These are phyloP conservation scores for Hibiscus trionum DNA, from an alignment of 345 rosid species.

Conservation along the genomic window DNA sequence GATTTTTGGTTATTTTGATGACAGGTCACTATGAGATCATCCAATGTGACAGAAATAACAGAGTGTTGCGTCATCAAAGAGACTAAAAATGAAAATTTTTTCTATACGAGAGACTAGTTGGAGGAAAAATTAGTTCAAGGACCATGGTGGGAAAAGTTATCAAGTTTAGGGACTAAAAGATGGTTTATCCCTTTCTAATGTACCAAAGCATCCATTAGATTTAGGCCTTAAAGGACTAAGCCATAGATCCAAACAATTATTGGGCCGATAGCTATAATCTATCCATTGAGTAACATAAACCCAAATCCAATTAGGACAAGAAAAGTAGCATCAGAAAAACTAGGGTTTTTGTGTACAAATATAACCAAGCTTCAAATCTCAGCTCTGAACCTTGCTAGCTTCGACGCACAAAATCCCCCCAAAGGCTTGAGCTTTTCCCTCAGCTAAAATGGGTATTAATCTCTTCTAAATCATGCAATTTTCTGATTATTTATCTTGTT, in stretches of 20 bases:
- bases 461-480: not conserved
- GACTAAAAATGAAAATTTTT: too few relatives aligned
- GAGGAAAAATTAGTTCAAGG: too few relatives aligned
- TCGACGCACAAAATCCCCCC: not conserved
- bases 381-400: slow-evolving; percentile 2
- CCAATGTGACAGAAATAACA: too few relatives aligned
- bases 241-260: not conserved
- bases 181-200: not conserved
- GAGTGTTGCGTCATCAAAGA: too few relatives aligned
- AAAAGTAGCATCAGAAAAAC: slow-evolving; percentile 7
- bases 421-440: not conserved
- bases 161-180: too few relatives aligned
- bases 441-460: slow-evolving; percentile 34
- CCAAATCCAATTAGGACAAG: not conserved
- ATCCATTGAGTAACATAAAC: not conserved
- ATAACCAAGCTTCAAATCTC: not conserved
- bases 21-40: too few relatives aligned
- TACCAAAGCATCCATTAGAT: not conserved
- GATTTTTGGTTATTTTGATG: too few relatives aligned
- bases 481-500: not conserved
- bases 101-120: too few relatives aligned
- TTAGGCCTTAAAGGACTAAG: not conserved
- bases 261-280: not conserved
- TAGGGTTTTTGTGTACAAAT: slow-evolving; percentile 31
- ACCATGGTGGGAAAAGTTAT: too few relatives aligned